Evolutionary conservation across 148 eudicot genomes (phyloP).

Genomic region (Vaccinium macrocarpon): DNA sequence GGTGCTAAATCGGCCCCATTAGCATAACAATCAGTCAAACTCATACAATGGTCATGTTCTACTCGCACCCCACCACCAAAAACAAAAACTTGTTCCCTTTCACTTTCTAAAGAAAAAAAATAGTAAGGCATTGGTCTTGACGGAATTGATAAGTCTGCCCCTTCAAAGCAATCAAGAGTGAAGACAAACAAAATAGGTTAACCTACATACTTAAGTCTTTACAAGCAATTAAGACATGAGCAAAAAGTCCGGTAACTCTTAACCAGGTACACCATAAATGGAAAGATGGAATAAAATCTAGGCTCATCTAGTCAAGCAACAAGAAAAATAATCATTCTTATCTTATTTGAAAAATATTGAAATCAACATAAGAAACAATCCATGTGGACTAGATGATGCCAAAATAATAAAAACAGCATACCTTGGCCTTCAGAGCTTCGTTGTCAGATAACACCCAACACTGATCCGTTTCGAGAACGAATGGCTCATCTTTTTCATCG

Average conservation of each 20-base stretch:
- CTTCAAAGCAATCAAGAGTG: background rate
- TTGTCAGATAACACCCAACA: constrained; percentile 96
- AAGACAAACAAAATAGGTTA: background rate
- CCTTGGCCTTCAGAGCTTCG: constrained; percentile 73
- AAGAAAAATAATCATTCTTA: background rate
- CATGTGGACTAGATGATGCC: background rate
- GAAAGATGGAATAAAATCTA: background rate
- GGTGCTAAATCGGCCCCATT: background rate
- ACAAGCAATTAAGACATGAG: background rate
- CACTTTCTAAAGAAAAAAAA: background rate
- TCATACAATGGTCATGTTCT: background rate
- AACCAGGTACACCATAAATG: background rate
- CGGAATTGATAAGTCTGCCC: background rate
- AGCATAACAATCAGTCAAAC: background rate
- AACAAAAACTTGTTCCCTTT: background rate
- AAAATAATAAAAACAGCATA: constrained; percentile 18
- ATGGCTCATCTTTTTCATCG: constrained; percentile 90
- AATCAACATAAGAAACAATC: background rate
- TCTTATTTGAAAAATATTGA: background rate
- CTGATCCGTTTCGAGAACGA: constrained; percentile 72
- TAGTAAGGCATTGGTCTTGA: background rate
- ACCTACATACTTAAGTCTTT: background rate
- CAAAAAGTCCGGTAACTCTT: background rate
- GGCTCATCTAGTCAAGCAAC: background rate
- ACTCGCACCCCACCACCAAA: background rate